These are phyloP conservation scores for Chrysoporthe cubensis DNA, from an alignment of 2,329 filamentous ascomycete genomes.

Conservation along the genomic window DNA sequence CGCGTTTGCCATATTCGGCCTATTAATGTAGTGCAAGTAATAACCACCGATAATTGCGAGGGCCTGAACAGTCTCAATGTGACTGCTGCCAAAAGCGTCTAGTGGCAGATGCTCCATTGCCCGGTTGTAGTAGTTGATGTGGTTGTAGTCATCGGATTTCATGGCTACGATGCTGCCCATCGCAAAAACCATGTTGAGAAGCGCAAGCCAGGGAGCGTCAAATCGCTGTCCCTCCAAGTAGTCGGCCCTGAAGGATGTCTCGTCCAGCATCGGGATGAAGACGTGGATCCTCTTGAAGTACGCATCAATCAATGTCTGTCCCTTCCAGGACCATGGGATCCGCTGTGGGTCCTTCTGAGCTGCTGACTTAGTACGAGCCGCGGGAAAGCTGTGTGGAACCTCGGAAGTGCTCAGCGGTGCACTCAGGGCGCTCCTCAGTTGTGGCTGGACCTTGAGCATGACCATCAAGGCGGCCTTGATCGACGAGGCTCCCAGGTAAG, in stretches of 20 bases:
- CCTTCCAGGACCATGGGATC: slow-evolving; percentile 65
- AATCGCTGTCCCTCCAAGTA: slow-evolving; percentile 65
- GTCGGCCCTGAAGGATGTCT: slow-evolving; percentile 68
- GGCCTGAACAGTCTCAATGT: slow-evolving; percentile 75
- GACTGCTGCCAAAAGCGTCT: slow-evolving; percentile 70
- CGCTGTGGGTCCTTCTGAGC: slow-evolving; percentile 52
- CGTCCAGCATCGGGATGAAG: slow-evolving; percentile 75
- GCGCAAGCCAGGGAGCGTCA: slow-evolving; percentile 71
- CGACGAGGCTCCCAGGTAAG: slow-evolving; percentile 75
- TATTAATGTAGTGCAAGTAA: slow-evolving; percentile 78
- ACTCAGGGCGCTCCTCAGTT: slow-evolving; percentile 49
- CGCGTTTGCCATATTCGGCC: slow-evolving; percentile 76
- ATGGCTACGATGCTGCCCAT: slow-evolving; percentile 73
- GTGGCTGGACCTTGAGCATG: slow-evolving; percentile 62
- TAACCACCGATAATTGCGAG: slow-evolving; percentile 73
- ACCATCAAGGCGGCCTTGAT: slow-evolving; percentile 76
- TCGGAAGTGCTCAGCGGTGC: slow-evolving; percentile 52
- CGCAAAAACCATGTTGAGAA: slow-evolving; percentile 77
- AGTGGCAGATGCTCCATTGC: slow-evolving; percentile 69
- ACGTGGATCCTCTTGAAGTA: slow-evolving; percentile 76
- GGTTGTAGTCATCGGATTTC: slow-evolving; percentile 66
- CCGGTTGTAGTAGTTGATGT: slow-evolving; percentile 71
- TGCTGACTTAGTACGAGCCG: slow-evolving; percentile 47
- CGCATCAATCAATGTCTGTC: slow-evolving; percentile 71
- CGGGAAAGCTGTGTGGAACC: slow-evolving; percentile 50